Evolutionary conservation across 225 moss, liverwort and hornwort genomes (phyloP).

Genomic region (Neckera pumila): DNA sequence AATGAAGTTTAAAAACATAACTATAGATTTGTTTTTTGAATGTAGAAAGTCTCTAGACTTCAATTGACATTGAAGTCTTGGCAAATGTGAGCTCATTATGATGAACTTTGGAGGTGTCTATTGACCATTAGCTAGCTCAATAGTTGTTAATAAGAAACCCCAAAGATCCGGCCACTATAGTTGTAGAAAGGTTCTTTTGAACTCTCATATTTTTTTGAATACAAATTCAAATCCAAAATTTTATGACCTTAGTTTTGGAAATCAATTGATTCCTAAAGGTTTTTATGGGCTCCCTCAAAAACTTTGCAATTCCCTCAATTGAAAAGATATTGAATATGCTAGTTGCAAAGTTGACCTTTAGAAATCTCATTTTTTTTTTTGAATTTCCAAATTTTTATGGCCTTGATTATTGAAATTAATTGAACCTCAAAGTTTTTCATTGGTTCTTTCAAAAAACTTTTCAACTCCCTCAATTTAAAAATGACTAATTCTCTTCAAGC

Average conservation of each 20-base stretch:
- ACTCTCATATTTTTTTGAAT: background rate
- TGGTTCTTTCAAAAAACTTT: background rate
- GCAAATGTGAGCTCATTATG: background rate
- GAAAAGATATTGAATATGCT: fast-evolving
- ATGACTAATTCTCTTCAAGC: fast-evolving
- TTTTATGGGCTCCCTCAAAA: background rate
- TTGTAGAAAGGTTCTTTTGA: background rate
- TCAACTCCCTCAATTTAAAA: background rate
- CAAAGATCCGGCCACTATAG: fast-evolving
- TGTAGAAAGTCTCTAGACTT: background rate
- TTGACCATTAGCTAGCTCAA: background rate
- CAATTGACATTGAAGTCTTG: background rate
- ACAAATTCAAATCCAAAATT: background rate
- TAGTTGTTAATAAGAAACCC: background rate
- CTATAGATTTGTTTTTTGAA: fast-evolving
- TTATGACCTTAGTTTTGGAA: fast-evolving
- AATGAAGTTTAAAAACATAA: background rate
- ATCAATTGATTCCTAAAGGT: background rate
- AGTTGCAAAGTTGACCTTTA: background rate
- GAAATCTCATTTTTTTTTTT: no score
- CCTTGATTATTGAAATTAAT: fast-evolving
- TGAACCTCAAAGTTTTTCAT: background rate
- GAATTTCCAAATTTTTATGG: background rate
- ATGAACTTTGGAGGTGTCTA: no score
- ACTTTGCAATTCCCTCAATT: background rate